Base-by-base conservation (phyloP, 2,329 filamentous ascomycete species). In the Penicillium sp. region DNA sequence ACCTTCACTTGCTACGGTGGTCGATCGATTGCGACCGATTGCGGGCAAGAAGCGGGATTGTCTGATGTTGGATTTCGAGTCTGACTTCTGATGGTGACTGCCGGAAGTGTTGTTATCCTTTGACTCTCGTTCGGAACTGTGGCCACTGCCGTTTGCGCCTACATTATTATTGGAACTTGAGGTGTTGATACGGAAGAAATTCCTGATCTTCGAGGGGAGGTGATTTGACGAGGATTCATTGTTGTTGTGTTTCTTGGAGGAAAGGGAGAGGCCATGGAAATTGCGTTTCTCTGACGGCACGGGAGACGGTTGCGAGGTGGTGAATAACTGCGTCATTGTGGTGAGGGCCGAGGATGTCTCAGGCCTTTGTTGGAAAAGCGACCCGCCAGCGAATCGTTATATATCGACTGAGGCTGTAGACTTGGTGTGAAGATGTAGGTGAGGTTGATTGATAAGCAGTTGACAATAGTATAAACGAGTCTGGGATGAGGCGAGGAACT, bases 1-100 rank as follows among this genome's bases (percentile, higher is more conserved):
- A 65, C 92, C 92, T 75, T 97, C 93, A 75, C 91, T 96, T 64
- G 90, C 90, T 56, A 95, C 90, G 24, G 93, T 97, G 59, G 89
- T 87, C 35, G 91, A 95, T 66, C 93, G 86, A 70, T 93, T 91
- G 65, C 93, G 88, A 69, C 88, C 88, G 69, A 95, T 90, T 65
- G 89, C 87, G 60, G 88, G 90, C 67, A 96, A 89, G 78, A 96
- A 96, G 67, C 90, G 86, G 63, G 89, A 94, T 72, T 95, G 90
- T 66, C 91, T 86, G 71, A 91, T 89, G 55, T 84, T 81, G 63
- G 81, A 82, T 72, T 89, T 90, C 65, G 74, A 75, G 65, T 88
- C 84, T 60, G 81, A 74, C 71, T 84, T 85, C 61, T 76, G 72
- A 3, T 74, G 75, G 7, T 72, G 68, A 28, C 73, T 68, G 64